A percentile compares a stretch with the other conserved stretches of the same genome.
Conservation (phyloP, 129 eudicot genomes). For the Lactuca sativa region DNA sequence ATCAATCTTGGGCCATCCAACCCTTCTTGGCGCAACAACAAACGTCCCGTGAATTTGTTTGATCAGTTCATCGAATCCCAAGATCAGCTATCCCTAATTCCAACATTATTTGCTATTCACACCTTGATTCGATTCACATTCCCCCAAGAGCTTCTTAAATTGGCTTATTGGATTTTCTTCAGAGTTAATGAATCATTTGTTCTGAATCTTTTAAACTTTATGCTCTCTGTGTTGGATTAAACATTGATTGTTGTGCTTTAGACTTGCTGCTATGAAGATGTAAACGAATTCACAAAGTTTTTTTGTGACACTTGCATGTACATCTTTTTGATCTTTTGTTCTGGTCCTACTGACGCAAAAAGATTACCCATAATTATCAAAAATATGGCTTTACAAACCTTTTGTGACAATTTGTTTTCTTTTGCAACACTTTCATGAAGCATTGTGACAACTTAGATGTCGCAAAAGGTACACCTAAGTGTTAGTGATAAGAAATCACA, state of each 20-base stretch:
- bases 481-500: too few relatives aligned
- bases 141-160: slow-evolving; percentile 77
- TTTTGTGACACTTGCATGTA: not conserved
- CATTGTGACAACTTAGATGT: too few relatives aligned
- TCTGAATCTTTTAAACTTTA: slow-evolving; percentile 35
- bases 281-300: not conserved
- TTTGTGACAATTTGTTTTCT: too few relatives aligned
- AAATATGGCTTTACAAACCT: too few relatives aligned
- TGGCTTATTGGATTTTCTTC: slow-evolving; percentile 61
- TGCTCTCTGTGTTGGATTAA: slow-evolving; percentile 57
- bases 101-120: slow-evolving; percentile 56
- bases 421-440: too few relatives aligned
- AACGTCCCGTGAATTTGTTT: slow-evolving; percentile 12
- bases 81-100: slow-evolving; percentile 49
- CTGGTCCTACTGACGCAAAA: too few relatives aligned
- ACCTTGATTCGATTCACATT: slow-evolving; percentile 58
- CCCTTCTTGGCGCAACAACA: too few relatives aligned
- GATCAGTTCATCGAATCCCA: slow-evolving; percentile 42
- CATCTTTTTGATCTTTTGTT: too few relatives aligned
- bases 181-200: slow-evolving; percentile 31
- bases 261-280: slow-evolving; percentile 38
- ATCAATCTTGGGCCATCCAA: too few relatives aligned
- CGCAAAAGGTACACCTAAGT: too few relatives aligned
- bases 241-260: slow-evolving; percentile 61
- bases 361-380: too few relatives aligned